Percentiles rank a stretch among this genome's conserved stretches.
phyloP scores from a whole-genome alignment of 306 rosid genomes.

The Pachyrhizus erosus region DNA sequence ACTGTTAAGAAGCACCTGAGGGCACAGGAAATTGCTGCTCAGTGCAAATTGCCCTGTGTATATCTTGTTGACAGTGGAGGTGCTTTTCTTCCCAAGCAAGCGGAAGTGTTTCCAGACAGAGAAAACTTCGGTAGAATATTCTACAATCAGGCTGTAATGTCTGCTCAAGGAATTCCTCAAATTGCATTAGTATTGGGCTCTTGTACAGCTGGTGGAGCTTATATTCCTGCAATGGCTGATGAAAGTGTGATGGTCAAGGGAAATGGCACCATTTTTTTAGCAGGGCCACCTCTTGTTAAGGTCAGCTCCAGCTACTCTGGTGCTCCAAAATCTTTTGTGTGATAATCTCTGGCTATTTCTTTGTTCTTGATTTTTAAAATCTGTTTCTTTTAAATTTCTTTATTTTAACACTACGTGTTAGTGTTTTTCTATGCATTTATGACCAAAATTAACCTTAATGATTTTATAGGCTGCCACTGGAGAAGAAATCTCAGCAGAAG shows the following conservation, averaged over 20 bases:
- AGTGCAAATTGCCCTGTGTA: constrained; percentile 85
- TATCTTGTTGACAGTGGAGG: constrained; percentile 99
- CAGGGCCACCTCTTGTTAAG: constrained; percentile 98
- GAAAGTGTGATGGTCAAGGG: constrained; percentile 99
- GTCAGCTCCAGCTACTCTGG: constrained; percentile 50
- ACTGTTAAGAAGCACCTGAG: constrained; percentile 98
- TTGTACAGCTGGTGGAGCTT: constrained; percentile 98
- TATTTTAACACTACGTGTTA: not conserved
- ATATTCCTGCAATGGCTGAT: constrained; percentile 99
- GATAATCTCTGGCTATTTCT: constrained; percentile 34
- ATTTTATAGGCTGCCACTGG: constrained; percentile 92
- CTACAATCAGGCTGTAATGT: constrained; percentile 89
- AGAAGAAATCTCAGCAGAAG: constrained; percentile 94
- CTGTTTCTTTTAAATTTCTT: not conserved
- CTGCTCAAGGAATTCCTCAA: constrained; percentile 89
- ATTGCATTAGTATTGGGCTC: constrained; percentile 93
- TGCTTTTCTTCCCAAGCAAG: constrained; percentile 97
- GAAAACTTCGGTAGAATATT: constrained; percentile 96
- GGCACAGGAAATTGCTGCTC: constrained; percentile 92
- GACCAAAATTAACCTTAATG: constrained; percentile 38
- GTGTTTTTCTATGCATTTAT: constrained; percentile 35
- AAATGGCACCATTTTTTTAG: constrained; percentile 92
- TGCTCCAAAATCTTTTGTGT: constrained; percentile 35
- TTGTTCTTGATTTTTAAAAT: not conserved
- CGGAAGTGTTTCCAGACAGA: constrained; percentile 91